Base-by-base conservation (phyloP, 176 grass and related monocot species). In the Bothriochloa decipiens region DNA sequence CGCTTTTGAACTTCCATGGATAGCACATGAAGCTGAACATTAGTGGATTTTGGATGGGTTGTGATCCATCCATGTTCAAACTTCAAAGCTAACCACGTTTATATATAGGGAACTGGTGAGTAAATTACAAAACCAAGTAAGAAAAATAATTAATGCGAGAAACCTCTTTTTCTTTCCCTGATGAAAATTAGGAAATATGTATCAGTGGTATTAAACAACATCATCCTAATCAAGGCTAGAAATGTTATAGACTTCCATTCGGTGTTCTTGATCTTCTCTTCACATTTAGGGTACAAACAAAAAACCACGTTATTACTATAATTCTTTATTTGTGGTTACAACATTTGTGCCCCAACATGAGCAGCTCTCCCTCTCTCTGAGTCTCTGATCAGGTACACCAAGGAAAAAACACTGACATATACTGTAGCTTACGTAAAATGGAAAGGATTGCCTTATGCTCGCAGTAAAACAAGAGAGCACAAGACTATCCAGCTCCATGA, bases 281-380 rank as follows among this genome's bases (percentile, higher is more conserved):
- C 49, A 9, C 11, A 68, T 37, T 8, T 14, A 68, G n/a, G 11
- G 39, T 13, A 69, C 3, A 75, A 75, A 60, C 67, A 84, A 36
- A 27, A 22, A 57, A 32, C 33, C 35, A 11, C 18, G n/a, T 69
- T 71, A 80, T 82, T 69, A 68, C 23, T 43, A 78, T 11, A 15
- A 39, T 72, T 52, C 84, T 88, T 89, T 89, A 85, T 81, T 85
- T 17, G 17, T 75, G 61, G 62, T 61, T 47, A 80, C 5, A 61
- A 6, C 16, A 84, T 40, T 40, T 40, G 5, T 40, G 39, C 39
- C 77, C 60, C 22, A 61, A 68, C 76, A 84, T 16, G 70, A 85
- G 28, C 61, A 62, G 11, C 27, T 76, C 64, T 46, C 15, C 5
- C n/a, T 23, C 10, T 14, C 43, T 22, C 41, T 22, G 15, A 7